Conservation (phyloP, 805 yeast species). For the Candida boleticola region DNA sequence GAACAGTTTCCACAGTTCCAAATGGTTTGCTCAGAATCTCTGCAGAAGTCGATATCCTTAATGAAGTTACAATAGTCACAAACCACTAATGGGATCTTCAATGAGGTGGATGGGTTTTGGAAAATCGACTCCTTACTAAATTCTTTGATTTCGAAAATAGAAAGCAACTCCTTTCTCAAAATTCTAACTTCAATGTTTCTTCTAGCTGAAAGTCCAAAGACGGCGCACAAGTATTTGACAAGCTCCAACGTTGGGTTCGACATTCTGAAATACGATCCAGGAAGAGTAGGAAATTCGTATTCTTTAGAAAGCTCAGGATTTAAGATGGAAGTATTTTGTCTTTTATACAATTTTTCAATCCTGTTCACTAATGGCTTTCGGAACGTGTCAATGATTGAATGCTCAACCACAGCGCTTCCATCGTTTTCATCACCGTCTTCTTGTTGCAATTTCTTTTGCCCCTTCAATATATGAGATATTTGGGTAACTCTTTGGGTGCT, state of each 20-base stretch:
- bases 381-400: slow-evolving; percentile 34
- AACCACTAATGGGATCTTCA: slow-evolving; percentile 62
- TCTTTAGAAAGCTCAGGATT: slow-evolving; percentile 62
- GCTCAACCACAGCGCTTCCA: slow-evolving; percentile 45
- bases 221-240: slow-evolving; percentile 71
- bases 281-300: slow-evolving; percentile 70
- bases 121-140: slow-evolving; percentile 76
- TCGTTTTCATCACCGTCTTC: slow-evolving; percentile 28
- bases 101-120: slow-evolving; percentile 68
- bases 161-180: slow-evolving; percentile 70
- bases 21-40: slow-evolving; percentile 50
- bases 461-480: slow-evolving; percentile 51
- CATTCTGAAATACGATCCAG: slow-evolving; percentile 64
- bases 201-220: slow-evolving; percentile 62
- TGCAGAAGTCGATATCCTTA: slow-evolving; percentile 79
- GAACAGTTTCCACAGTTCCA: slow-evolving; percentile 71
- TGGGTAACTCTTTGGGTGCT: slow-evolving; percentile 66
- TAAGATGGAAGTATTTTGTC: slow-evolving; percentile 71
- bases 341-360: slow-evolving; percentile 58
- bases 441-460: slow-evolving; percentile 35
- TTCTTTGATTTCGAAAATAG: slow-evolving; percentile 76
- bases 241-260: slow-evolving; percentile 78
- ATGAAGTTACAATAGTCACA: slow-evolving; percentile 79
- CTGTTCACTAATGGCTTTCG: slow-evolving; percentile 66
- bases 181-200: slow-evolving; percentile 71